Conservation (phyloP, 1,139 yeast genomes). For the Hemisphaericaspora xylanilytica region DNA sequence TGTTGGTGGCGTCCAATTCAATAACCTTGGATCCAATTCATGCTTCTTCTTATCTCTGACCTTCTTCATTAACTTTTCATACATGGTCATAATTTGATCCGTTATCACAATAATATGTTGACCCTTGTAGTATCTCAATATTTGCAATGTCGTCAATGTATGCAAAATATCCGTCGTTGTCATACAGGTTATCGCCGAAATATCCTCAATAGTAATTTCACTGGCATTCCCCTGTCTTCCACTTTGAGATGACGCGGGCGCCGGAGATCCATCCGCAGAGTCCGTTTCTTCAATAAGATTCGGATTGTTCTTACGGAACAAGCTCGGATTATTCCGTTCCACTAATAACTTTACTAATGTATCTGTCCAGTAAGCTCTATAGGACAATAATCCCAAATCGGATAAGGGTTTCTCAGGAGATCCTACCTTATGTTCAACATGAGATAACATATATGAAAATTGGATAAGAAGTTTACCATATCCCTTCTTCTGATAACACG, state of each 20-base stretch:
- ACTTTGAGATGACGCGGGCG: conserved; percentile 10
- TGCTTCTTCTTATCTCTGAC: conserved; percentile 67
- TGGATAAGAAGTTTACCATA: conserved; percentile 89
- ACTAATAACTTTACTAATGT: conserved; percentile 72
- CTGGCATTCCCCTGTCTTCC: conserved; percentile 24
- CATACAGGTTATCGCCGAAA: conserved; percentile 84
- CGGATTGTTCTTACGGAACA: conserved; percentile 42
- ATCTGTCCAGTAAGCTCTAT: conserved; percentile 97
- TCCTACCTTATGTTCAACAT: conserved; percentile 85
- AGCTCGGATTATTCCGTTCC: conserved; percentile 50
- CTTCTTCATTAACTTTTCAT: conserved; percentile 65
- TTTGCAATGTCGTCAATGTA: conserved; percentile 86
- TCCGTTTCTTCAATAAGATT: conserved; percentile 28
- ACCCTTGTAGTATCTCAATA: conserved; percentile 89
- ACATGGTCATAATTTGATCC: conserved; percentile 74
- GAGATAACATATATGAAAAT: conserved; percentile 86
- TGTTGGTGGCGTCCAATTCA: conserved; percentile 93
- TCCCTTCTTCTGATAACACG: conserved; percentile 95
- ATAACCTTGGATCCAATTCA: conserved; percentile 65
- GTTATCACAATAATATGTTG: conserved; percentile 92
- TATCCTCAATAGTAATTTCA: conserved; percentile 90
- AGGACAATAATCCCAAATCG: conserved; percentile 87
- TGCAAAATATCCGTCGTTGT: conserved; percentile 94
- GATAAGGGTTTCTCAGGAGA: conserved; percentile 97
- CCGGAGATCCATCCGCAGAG: conserved; percentile 24